phyloP scores from a whole-genome alignment of 2,329 filamentous ascomycete genomes.

The Epichloe scottii region DNA sequence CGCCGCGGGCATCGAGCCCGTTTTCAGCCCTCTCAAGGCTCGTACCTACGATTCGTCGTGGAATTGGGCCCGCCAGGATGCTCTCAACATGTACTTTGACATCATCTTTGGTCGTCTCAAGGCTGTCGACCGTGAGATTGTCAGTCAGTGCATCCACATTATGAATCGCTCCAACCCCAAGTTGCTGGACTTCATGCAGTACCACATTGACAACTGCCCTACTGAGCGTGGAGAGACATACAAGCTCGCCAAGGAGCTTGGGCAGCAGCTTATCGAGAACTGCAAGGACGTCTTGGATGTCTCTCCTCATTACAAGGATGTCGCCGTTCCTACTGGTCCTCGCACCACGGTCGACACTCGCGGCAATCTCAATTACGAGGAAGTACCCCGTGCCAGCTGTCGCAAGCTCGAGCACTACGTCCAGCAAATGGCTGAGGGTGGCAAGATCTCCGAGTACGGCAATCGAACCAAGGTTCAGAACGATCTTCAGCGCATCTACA shows the following conservation, averaged over 20 bases:
- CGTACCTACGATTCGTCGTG: constrained; percentile 95
- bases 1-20: constrained; percentile 83
- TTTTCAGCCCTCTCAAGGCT: constrained; percentile 87
- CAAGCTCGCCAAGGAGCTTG: constrained; percentile 90
- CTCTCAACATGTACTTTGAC: constrained; percentile 96
- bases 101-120: constrained; percentile 94
- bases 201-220: constrained; percentile 98
- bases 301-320: constrained; percentile 90
- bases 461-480: constrained; percentile 97
- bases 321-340: constrained; percentile 80
- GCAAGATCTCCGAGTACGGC: constrained; percentile 97
- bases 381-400: constrained; percentile 75
- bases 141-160: constrained; percentile 95
- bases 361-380: constrained; percentile 85
- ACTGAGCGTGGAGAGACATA: constrained; percentile 96
- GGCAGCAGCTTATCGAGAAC: constrained; percentile 89
- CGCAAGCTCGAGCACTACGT: constrained; percentile 98
- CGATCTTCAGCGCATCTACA: constrained; percentile 89
- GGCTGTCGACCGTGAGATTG: constrained; percentile 91
- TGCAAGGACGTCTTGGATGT: constrained; percentile 82
- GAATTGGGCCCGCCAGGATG: constrained; percentile 98
- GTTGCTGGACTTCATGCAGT: constrained; percentile 97
- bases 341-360: constrained; percentile 85
- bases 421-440: constrained; percentile 94
- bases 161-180: constrained; percentile 98